Conservation (phyloP, 2,329 filamentous ascomycete species). For the Botrytis cinerea region DNA sequence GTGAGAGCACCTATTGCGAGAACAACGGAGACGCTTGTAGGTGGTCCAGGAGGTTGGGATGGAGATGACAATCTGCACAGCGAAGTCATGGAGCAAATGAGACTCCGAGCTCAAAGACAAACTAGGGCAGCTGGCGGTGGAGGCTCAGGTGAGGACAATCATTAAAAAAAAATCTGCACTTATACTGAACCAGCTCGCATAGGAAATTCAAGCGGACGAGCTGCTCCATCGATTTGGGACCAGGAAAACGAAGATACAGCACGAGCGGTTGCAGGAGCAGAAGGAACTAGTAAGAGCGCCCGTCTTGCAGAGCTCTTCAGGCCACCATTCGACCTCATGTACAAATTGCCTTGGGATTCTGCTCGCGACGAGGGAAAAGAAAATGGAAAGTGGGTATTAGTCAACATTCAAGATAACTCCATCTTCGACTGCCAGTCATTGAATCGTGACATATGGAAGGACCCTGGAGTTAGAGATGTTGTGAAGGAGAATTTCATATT, state of each 20-base stretch:
- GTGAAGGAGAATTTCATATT: slow-evolving; percentile 94
- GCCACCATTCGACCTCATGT: slow-evolving; percentile 89
- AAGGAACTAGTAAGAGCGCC: slow-evolving; percentile 67
- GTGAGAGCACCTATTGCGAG: slow-evolving; percentile 89
- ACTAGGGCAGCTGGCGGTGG: slow-evolving; percentile 21
- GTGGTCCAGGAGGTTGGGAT: slow-evolving; percentile 57
- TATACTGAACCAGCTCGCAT: slow-evolving; percentile 45
- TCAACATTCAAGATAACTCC: slow-evolving; percentile 91
- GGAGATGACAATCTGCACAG: slow-evolving; percentile 47
- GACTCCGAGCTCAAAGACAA: slow-evolving; percentile 41
- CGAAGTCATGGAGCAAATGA: slow-evolving; percentile 36
- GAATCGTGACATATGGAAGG: slow-evolving; percentile 96
- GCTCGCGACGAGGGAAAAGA: slow-evolving; percentile 85
- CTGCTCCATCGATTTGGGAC: slow-evolving; percentile 51
- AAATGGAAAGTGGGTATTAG: slow-evolving; percentile 88
- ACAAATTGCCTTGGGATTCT: slow-evolving; percentile 75
- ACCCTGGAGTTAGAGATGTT: slow-evolving; percentile 73
- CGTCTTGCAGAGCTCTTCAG: slow-evolving; percentile 89
- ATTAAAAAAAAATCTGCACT: background rate
- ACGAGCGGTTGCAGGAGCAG: slow-evolving; percentile 63
- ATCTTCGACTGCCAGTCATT: slow-evolving; percentile 94
- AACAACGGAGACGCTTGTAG: slow-evolving; percentile 88
- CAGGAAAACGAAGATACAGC: slow-evolving; percentile 51
- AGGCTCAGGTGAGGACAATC: slow-evolving; percentile 30
- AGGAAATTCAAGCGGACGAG: slow-evolving; percentile 70